These are phyloP conservation scores for Austroboletus sp. DNA, from an alignment of 1,284 basidiomycete genomes.

Conservation along the genomic window DNA sequence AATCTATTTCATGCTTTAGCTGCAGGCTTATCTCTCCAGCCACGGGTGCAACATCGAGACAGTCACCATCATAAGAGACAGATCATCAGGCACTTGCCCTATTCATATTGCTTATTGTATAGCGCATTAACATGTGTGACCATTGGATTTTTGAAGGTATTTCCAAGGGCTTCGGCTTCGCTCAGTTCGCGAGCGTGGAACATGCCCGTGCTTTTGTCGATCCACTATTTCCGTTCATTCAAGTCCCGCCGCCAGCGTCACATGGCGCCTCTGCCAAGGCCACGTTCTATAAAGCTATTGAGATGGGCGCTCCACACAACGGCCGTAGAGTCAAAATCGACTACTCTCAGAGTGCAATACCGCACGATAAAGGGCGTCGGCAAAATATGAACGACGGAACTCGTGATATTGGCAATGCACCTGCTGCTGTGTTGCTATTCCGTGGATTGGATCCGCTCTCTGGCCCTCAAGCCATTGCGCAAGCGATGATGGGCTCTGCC, in stretches of 20 bases:
- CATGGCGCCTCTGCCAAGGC: constrained; percentile 67
- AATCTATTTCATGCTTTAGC: constrained; percentile 43
- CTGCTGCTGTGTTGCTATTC: constrained; percentile 75
- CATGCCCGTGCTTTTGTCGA: constrained; percentile 84
- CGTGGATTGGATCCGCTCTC: constrained; percentile 84
- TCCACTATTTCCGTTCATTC: constrained; percentile 75
- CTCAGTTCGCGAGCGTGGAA: constrained; percentile 77
- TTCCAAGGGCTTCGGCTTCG: constrained; percentile 91
- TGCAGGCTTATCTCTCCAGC: constrained; percentile 69
- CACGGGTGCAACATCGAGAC: constrained; percentile 72
- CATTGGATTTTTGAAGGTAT: constrained; percentile 67
- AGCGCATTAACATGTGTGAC: constrained; percentile 63
- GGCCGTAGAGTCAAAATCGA: constrained; percentile 85
- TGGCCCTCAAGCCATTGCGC: constrained; percentile 75
- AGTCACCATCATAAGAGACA: constrained; percentile 89
- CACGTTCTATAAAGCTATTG: constrained; percentile 63
- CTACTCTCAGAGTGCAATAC: constrained; percentile 73
- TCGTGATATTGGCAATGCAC: constrained; percentile 82
- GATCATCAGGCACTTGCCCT: constrained; percentile 84
- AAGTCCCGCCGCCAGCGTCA: constrained; percentile 77
- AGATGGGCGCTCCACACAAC: constrained; percentile 55
- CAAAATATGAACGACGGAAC: constrained; percentile 82
- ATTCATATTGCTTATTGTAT: constrained; percentile 62
- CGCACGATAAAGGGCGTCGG: constrained; percentile 57
- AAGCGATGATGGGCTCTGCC: constrained; percentile 65